phyloP scores from a whole-genome alignment of 345 rosid genomes.

The Arabidopsis thaliana region TAIR10.1 NC_003075.7:10577501-10578000 shows the following conservation, averaged over 20 bases:
- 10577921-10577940: no score
- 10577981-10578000: background rate
- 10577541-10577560: conserved; percentile 32
- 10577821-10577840: background rate
- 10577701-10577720: conserved; percentile 6
- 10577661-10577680: background rate
- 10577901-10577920: background rate
- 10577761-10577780: conserved; percentile 25
- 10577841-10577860: conserved; percentile 30
- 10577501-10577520: background rate
- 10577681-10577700: conserved; percentile 21
- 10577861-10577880: conserved; percentile 20
- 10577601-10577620: conserved; percentile 15
- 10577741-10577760: conserved; percentile 30
- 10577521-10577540: conserved; percentile 40
- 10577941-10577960: background rate
- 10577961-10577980: background rate
- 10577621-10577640: conserved; percentile 32
- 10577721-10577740: conserved; percentile 25
- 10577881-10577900: conserved; percentile 19
- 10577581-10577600: conserved; percentile 20
- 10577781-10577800: conserved; percentile 17
- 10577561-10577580: conserved; percentile 31
- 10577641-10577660: conserved; percentile 34
- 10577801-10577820: background rate